phyloP scores from a whole-genome alignment of 2,329 filamentous ascomycete species.

The Trichoderma citrinoviride region DNA sequence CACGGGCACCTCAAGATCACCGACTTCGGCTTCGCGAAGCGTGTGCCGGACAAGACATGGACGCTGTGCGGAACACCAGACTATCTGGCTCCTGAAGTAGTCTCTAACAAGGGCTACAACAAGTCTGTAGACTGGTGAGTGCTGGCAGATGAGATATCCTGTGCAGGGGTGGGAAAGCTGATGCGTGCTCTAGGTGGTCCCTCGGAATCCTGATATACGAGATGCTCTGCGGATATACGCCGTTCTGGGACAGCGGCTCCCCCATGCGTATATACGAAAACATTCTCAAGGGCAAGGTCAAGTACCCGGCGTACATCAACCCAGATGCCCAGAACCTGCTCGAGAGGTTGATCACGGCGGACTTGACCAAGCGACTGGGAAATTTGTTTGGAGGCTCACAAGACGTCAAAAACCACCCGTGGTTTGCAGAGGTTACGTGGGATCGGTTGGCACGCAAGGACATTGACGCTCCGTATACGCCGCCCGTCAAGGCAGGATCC shows the following conservation, averaged over 20 bases:
- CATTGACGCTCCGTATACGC: slow-evolving; percentile 96
- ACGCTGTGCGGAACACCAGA: slow-evolving; percentile 96
- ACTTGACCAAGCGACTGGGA: slow-evolving; percentile 90
- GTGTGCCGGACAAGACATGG: slow-evolving; percentile 98
- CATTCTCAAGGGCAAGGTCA: slow-evolving; percentile 91
- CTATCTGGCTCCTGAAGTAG: slow-evolving; percentile 95
- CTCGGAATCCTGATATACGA: slow-evolving; percentile 98
- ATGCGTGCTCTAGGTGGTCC: slow-evolving; percentile 73
- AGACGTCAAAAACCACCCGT: slow-evolving; percentile 92
- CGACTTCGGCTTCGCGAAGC: slow-evolving; percentile 98
- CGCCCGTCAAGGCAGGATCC: slow-evolving; percentile 87
- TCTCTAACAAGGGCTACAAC: slow-evolving; percentile 99
- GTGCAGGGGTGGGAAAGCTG: too few relatives aligned
- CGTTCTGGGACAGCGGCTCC: slow-evolving; percentile 97
- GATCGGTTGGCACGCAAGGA: slow-evolving; percentile 91
- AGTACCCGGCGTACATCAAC: slow-evolving; percentile 95
- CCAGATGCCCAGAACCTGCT: slow-evolving; percentile 91
- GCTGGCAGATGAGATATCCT: too few relatives aligned
- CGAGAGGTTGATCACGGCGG: slow-evolving; percentile 87
- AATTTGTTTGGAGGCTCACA: slow-evolving; percentile 88
- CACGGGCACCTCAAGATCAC: slow-evolving; percentile 96
- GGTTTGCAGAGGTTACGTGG: slow-evolving; percentile 98
- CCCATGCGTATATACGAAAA: slow-evolving; percentile 99
- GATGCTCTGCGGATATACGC: slow-evolving; percentile 98
- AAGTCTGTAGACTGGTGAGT: slow-evolving; percentile 97